phyloP scores from a whole-genome alignment of 129 eudicot genomes.

The Dittrichia graveolens region DNA sequence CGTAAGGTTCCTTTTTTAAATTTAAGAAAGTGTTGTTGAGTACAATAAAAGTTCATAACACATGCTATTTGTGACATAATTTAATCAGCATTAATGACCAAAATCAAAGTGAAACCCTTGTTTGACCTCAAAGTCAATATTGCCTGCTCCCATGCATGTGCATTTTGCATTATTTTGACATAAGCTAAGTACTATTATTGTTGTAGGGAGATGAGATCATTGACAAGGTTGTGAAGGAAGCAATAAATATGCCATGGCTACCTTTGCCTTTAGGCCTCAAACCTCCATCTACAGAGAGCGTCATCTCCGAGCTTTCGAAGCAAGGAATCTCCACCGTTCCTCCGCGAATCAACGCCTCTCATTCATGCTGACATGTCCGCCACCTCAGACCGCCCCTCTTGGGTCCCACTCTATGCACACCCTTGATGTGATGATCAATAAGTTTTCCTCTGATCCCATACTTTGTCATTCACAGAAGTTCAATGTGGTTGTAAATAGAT shows the following conservation, averaged over 20 bases:
- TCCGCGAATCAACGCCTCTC: conserved; percentile 43
- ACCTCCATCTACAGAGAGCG: conserved; percentile 78
- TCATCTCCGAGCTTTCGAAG: conserved; percentile 64
- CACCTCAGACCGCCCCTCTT: conserved; percentile 8
- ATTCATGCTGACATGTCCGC: conserved; percentile 36
- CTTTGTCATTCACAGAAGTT: conserved; percentile 30
- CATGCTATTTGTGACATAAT: neutral
- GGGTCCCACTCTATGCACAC: conserved; percentile 14
- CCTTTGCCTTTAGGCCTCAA: conserved; percentile 85
- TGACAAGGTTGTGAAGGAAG: conserved; percentile 82
- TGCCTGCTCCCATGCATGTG: conserved; percentile 21
- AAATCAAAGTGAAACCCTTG: conserved; percentile 5
- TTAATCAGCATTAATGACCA: conserved; percentile 17
- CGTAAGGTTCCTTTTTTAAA: too few relatives aligned
- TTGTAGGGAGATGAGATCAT: conserved; percentile 80
- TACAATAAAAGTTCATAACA: neutral
- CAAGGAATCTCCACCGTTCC: conserved; percentile 75
- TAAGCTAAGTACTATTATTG: conserved; percentile 3
- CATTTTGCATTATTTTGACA: conserved; percentile 18
- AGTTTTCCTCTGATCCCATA: conserved; percentile 27
- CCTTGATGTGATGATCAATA: conserved; percentile 38
- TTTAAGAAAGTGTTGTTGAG: too few relatives aligned
- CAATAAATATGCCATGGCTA: conserved; percentile 85
- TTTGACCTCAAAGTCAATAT: conserved; percentile 28
- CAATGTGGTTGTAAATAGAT: conserved; percentile 49